Evolutionary conservation across 805 yeast species (phyloP), one percentile per base, ranked within the genome.

Genomic region (Millerozyma miso): DNA sequence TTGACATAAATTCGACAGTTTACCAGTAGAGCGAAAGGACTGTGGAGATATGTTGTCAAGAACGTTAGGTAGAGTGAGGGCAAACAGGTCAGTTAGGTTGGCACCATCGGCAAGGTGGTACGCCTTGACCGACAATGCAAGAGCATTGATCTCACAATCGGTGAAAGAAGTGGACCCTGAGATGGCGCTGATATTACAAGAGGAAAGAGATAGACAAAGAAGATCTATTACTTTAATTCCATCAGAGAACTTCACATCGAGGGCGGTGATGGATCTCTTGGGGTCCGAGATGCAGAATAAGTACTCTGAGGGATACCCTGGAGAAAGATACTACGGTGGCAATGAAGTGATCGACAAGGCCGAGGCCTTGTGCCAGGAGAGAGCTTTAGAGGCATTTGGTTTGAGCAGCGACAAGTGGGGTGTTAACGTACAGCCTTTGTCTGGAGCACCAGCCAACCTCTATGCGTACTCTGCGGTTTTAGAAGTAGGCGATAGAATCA

Each of bases 221-320:
- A 89, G 87, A 68, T 90, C 97, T 35, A 85, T 93, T 56, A 91
- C 88, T 37, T 79, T 93, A 65, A 93, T 93, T 66, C 96, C 99
- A 26, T 87, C 96, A 42, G 99, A 93, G 74, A 93, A 93, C 71
- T 90, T 91, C 76, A 93, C 99, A 44, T 86, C 97, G 42, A 85
- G 85, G 54, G 86, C 98, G 34, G 99, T 93, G 37, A 86, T 91
- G 73, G 98, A 93, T 60, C 88, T 95, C 29, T 81, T 91, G 59
- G 99, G 99, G 54, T 85, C 98, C 40, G 96, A 95, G 65, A 88
- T 93, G 97, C 87, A 87, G 67, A 93, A 93, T 81, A 93, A 93
- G 76, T 93, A 93, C 74, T 89, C 97, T 33, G 99, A 93, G 73
- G 99, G 99, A 50, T 91, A 93, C 73, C 99, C 99, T 47, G 98